phyloP scores from a whole-genome alignment of 2,329 filamentous ascomycete genomes.

The Bipolaris cookei region DNA sequence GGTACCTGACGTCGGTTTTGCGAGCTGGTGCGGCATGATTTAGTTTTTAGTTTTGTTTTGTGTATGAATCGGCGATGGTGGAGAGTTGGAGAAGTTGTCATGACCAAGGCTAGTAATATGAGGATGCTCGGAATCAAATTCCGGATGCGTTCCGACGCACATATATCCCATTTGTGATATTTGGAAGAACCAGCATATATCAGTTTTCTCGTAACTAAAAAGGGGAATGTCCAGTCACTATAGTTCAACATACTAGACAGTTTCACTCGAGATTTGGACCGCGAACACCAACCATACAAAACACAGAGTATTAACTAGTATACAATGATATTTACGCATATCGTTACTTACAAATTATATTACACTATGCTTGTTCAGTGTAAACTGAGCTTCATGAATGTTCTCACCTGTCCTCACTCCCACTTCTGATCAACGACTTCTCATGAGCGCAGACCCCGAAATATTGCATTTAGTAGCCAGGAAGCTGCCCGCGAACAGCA shows the following conservation, averaged over 20 bases:
- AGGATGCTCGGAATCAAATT: conserved; percentile 2
- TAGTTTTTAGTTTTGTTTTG: not conserved
- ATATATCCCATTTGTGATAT: no score
- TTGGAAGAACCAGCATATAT: not conserved
- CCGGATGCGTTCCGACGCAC: not conserved
- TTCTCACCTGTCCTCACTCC: no score
- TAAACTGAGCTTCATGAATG: not conserved
- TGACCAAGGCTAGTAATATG: not conserved
- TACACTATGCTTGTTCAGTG: not conserved
- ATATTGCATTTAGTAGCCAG: not conserved
- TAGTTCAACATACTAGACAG: not conserved
- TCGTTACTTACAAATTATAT: not conserved
- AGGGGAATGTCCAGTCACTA: no score
- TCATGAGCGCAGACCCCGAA: not conserved
- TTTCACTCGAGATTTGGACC: not conserved
- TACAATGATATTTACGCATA: not conserved
- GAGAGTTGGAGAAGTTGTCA: not conserved
- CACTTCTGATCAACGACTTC: not conserved
- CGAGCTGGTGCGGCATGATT: not conserved
- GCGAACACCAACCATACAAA: not conserved
- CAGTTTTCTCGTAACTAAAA: not conserved
- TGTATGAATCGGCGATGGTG: conserved; percentile 6
- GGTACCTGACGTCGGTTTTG: conserved; percentile 10
- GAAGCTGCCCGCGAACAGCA: conserved; percentile 59
- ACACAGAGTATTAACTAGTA: no score